Percentiles rank a stretch among this genome's conserved stretches.
Evolutionary conservation across 1,284 basidiomycete species (phyloP).

Genomic region (Ceratobasidium sp.): DNA sequence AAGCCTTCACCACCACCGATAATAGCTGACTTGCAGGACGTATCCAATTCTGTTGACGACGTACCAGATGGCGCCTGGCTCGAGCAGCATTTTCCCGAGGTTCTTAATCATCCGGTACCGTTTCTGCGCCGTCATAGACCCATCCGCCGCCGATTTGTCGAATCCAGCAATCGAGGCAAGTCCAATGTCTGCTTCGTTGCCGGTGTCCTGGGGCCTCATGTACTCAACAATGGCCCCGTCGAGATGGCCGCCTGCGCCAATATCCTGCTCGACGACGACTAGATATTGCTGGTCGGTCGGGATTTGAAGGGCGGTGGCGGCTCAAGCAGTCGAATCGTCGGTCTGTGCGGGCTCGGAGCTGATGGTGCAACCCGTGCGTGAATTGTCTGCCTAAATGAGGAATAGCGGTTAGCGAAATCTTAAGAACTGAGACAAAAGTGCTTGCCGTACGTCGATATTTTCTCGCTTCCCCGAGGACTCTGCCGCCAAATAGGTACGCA

Average conservation of each 20-base stretch:
- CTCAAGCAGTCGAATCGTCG: too few species aligned
- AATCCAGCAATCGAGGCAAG: conserved; percentile 26
- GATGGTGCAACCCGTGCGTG: too few species aligned
- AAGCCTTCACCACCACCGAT: conserved; percentile 61
- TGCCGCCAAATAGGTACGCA: too few species aligned
- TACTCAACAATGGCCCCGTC: conserved; percentile 72
- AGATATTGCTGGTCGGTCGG: too few species aligned
- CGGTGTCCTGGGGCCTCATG: conserved; percentile 75
- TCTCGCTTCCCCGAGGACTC: too few species aligned
- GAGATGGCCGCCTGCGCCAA: conserved; percentile 55
- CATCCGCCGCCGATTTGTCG: conserved; percentile 51
- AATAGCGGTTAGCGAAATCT: too few species aligned
- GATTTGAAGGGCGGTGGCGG: too few species aligned
- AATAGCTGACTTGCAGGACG: conserved; percentile 78
- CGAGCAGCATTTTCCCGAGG: conserved; percentile 65
- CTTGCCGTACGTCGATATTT: too few species aligned
- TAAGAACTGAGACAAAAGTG: too few species aligned
- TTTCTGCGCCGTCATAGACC: conserved; percentile 58
- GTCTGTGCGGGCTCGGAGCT: too few species aligned
- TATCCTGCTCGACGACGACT: conserved; percentile 25
- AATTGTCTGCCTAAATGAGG: too few species aligned
- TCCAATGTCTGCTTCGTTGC: conserved; percentile 44
- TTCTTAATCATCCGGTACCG: conserved; percentile 66
- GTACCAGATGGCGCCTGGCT: conserved; percentile 81
- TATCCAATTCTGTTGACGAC: conserved; percentile 80